phyloP scores from a whole-genome alignment of 768 basidiomycete genomes.

The Tricholoma furcatifolium region DNA sequence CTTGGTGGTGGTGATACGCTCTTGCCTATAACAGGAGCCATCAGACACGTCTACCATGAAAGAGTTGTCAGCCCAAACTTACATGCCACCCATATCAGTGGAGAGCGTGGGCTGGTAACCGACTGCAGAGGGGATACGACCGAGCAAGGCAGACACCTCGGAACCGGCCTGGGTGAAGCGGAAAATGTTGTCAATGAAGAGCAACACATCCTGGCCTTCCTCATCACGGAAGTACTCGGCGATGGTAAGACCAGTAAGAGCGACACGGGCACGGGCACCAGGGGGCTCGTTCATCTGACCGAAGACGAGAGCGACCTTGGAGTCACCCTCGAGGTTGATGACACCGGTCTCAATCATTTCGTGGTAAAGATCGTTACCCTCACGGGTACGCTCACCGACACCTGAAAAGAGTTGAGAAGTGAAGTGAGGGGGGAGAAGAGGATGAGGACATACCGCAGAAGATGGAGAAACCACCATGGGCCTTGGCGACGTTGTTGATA shows the following conservation, averaged over 20 bases:
- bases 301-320: conserved; percentile 99
- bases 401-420: conserved; percentile 42
- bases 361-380: conserved; percentile 99
- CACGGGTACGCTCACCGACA: conserved; percentile 99
- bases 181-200: conserved; percentile 99
- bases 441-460: conserved; percentile 72
- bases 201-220: conserved; percentile 99
- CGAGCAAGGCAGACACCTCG: conserved; percentile 98
- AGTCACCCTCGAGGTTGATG: conserved; percentile 99
- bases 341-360: conserved; percentile 99
- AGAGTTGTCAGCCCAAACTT: conserved; percentile 28
- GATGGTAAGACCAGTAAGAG: conserved; percentile 97
- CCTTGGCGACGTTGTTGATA: conserved; percentile 99
- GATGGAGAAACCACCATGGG: conserved; percentile 99
- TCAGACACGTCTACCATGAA: conserved; percentile 7
- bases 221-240: conserved; percentile 99
- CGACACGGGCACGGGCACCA: conserved; percentile 99
- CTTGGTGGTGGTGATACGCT: conserved; percentile 99
- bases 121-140: conserved; percentile 99
- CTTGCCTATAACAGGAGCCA: conserved; percentile 63
- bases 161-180: conserved; percentile 99
- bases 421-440: background rate
- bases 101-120: conserved; percentile 99
- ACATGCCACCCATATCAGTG: conserved; percentile 99
- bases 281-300: conserved; percentile 99